Base-by-base conservation (phyloP, 2,329 filamentous ascomycete species). In the Fusarium zealandicum region DNA sequence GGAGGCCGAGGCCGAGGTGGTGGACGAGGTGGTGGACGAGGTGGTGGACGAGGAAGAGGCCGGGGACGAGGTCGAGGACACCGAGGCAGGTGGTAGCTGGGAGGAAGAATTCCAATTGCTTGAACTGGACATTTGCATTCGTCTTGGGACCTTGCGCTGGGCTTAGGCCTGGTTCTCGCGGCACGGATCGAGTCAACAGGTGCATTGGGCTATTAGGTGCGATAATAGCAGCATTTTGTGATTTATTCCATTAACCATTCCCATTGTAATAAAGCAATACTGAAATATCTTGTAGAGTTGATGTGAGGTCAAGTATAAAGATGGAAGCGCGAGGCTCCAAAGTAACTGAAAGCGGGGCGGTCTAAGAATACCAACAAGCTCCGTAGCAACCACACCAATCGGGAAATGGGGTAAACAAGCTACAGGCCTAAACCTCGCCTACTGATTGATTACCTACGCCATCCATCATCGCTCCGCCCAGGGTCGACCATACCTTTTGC, bases 1-100 rank as follows among this genome's bases (percentile, higher is more conserved):
- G 63, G 76, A 9, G 67, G 78, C 3, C 65, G 75, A 12, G 67
- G 78, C 3, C 65, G 75, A 12, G 67, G 73, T 1, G 64, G 71
- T 11, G 63, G 74, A 2, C 64, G 75, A 8, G 70, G 75, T 4
- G 69, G 78, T 16, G 67, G 76, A 13, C 57, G 74, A 33, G 65
- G 78, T 32, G 53, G 75, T 2, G 69, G 76, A n/a, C 62, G 77
- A 40, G 67, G 72, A 16, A 51, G 71, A 36, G 63, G 69, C 13
- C 54, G 69, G 13, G 68, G 73, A 10, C 47, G 69, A 35, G 62
- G 67, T 8, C 47, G 68, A 14, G 64, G 69, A 9, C 49, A 59
- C 20, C 42, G 64, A 35, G 57, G 65, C 16, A 52, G 64, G 37
- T 67, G 62, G 57, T 67, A 35, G 40, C 35, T 42, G 20, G 33